These are phyloP conservation scores for Didymellaceae sp. DNA, from an alignment of 2,329 filamentous ascomycete genomes.

Conservation along the genomic window DNA sequence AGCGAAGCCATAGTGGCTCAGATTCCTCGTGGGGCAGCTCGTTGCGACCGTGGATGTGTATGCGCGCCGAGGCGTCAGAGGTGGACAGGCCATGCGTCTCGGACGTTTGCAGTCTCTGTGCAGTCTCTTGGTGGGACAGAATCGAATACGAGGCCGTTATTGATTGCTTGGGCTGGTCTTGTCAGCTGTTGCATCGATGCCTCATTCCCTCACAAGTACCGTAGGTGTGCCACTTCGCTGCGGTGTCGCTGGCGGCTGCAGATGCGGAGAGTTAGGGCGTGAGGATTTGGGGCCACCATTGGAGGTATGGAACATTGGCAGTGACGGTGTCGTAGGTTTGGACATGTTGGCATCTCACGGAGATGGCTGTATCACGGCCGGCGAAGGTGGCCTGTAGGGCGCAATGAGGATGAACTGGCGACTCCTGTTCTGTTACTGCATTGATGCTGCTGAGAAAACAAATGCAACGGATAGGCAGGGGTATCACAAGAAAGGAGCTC, in stretches of 20 bases:
- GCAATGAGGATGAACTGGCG: slow-evolving; percentile 12
- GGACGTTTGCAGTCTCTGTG: slow-evolving; percentile 80
- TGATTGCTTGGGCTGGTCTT: slow-evolving; percentile 31
- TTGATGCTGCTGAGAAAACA: slow-evolving; percentile 23
- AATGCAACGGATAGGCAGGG: slow-evolving; percentile 10
- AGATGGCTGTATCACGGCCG: slow-evolving; percentile 37
- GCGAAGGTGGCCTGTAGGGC: slow-evolving; percentile 39
- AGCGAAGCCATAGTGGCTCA: slow-evolving; percentile 93
- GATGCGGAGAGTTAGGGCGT: slow-evolving; percentile 38
- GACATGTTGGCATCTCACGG: slow-evolving; percentile 66
- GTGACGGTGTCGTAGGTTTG: slow-evolving; percentile 63
- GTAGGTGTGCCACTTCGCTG: slow-evolving; percentile 39
- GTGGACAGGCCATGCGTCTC: slow-evolving; percentile 80
- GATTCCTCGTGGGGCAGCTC: slow-evolving; percentile 93
- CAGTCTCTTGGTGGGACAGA: slow-evolving; percentile 79
- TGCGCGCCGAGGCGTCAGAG: slow-evolving; percentile 78
- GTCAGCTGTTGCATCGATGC: slow-evolving; percentile 12
- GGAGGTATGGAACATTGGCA: slow-evolving; percentile 63
- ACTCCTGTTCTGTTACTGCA: slow-evolving; percentile 28
- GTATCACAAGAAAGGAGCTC: slow-evolving; percentile 9
- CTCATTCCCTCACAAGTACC: slow-evolving; percentile 23
- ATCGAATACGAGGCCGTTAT: slow-evolving; percentile 63
- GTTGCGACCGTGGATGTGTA: slow-evolving; percentile 85
- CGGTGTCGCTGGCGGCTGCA: slow-evolving; percentile 37
- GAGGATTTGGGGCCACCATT: slow-evolving; percentile 36